Base-by-base conservation (phyloP, 2,329 filamentous ascomycete species). In the Stemphylium lycopersici region DNA sequence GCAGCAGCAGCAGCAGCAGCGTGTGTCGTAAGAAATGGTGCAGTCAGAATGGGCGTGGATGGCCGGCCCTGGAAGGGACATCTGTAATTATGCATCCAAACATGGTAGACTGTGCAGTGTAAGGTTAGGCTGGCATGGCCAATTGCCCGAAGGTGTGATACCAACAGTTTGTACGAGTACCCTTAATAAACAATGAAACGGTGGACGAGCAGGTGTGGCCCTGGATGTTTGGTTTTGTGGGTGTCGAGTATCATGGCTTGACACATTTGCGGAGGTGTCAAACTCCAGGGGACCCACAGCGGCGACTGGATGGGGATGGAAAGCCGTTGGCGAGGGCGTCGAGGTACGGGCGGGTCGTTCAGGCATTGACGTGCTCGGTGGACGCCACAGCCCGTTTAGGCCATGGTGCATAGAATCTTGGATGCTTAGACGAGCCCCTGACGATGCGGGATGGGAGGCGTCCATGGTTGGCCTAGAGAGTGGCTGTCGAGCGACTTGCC, bases 351-450 rank as follows among this genome's bases (percentile, higher is more conserved):
- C 45, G 45, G 34, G 53, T 55, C 52, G 56, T 51, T 57, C 60
- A 59, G 45, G 45, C 48, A 40, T 26, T 47, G 26, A n/a, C 47
- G 39, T 38, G 42, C 32, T 56, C 48, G 56, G 57, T 59, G 58
- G 56, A 57, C 48, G 51, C 55, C 56, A 56, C 46, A 45, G 34
- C n/a, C 50, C 46, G 39, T 44, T 50, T 34, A 11, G 43, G 43
- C 13, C 18, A 32, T 52, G 26, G 60, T 50, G 56, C 57, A 66
- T 62, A 43, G 18, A 61, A 37, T 41, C 43, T 41, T 56, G 20
- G 52, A 58, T 34, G 52, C 56, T 52, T 37, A 46, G 48, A 54
- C 40, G 26, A 4, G 33, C 55, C 59, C 55, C 54, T 66, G 61
- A 59, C 45, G 6, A 51, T 52, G 49, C 51, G 53, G 49, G 59